phyloP scores from a whole-genome alignment of 2,329 filamentous ascomycete genomes.

The Pestalotiopsis sp. region DNA sequence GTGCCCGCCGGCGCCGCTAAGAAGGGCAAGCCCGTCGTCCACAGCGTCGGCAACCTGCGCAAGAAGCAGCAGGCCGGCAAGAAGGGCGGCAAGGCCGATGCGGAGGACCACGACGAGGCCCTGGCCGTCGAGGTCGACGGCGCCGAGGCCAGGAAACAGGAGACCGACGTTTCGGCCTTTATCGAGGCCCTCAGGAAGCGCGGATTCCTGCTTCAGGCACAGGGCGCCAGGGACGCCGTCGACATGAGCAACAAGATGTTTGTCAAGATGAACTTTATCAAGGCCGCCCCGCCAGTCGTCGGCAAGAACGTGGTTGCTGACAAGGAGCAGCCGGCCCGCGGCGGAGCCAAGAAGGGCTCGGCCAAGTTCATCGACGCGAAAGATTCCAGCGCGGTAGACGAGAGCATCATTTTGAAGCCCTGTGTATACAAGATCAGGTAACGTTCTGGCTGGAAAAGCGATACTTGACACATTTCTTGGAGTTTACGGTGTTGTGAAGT shows the following conservation, averaged over 20 bases:
- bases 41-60: constrained; percentile 68
- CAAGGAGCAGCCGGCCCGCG: constrained; percentile 60
- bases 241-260: constrained; percentile 97
- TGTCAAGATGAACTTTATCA: constrained; percentile 93
- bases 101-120: constrained; percentile 51
- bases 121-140: constrained; percentile 73
- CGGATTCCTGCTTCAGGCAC: constrained; percentile 80
- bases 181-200: constrained; percentile 77
- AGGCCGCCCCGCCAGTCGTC: constrained; percentile 71
- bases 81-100: constrained; percentile 39
- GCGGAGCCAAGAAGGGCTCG: constrained; percentile 37
- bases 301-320: constrained; percentile 68
- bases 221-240: constrained; percentile 55
- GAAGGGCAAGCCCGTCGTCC: constrained; percentile 51
- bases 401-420: constrained; percentile 75
- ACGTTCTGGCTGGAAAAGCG: too few relatives aligned
- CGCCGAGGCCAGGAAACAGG: constrained; percentile 59
- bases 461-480: too few relatives aligned
- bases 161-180: constrained; percentile 87
- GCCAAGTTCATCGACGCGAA: constrained; percentile 61
- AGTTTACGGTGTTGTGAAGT: neutral
- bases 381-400: constrained; percentile 59
- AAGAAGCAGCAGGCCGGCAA: constrained; percentile 49
- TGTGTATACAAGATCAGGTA: constrained; percentile 92
- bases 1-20: constrained; percentile 49